Evolutionary conservation across 1,284 basidiomycete species (phyloP).

Genomic region (Amylostereum areolatum): DNA sequence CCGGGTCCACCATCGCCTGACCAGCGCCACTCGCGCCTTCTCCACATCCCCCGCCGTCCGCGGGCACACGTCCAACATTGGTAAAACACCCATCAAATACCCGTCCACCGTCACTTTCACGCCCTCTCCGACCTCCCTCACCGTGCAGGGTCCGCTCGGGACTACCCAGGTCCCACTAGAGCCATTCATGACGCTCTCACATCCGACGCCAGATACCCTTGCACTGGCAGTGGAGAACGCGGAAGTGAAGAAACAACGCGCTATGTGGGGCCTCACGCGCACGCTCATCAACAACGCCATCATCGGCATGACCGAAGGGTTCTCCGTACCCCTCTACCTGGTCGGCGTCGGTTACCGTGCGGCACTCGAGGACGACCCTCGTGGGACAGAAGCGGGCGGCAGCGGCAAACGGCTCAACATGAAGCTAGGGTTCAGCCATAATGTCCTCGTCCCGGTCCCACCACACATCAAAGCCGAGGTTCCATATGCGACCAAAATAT

Average conservation of each 20-base stretch:
- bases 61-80: constrained; percentile 66
- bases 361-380: constrained; percentile 81
- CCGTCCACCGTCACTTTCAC: constrained; percentile 64
- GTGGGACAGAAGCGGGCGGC: constrained; percentile 49
- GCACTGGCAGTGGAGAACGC: constrained; percentile 70
- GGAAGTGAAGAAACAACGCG: constrained; percentile 69
- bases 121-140: constrained; percentile 44
- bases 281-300: constrained; percentile 89
- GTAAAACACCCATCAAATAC: constrained; percentile 70
- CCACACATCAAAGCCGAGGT: constrained; percentile 73
- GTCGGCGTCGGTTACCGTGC: constrained; percentile 97
- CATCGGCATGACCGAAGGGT: constrained; percentile 85
- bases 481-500: constrained; percentile 64
- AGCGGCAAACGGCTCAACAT: constrained; percentile 70
- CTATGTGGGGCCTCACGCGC: constrained; percentile 92
- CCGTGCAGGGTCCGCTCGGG: constrained; percentile 75
- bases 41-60: constrained; percentile 33
- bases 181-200: constrained; percentile 61
- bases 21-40: constrained; percentile 32
- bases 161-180: constrained; percentile 63
- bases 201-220: constrained; percentile 42
- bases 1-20: no score
- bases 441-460: constrained; percentile 80
- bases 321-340: constrained; percentile 75
- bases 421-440: constrained; percentile 91